Evolutionary conservation across 768 basidiomycete species (phyloP), one percentile per base, ranked within the genome.

Genomic region (Hericium rajendrae): DNA sequence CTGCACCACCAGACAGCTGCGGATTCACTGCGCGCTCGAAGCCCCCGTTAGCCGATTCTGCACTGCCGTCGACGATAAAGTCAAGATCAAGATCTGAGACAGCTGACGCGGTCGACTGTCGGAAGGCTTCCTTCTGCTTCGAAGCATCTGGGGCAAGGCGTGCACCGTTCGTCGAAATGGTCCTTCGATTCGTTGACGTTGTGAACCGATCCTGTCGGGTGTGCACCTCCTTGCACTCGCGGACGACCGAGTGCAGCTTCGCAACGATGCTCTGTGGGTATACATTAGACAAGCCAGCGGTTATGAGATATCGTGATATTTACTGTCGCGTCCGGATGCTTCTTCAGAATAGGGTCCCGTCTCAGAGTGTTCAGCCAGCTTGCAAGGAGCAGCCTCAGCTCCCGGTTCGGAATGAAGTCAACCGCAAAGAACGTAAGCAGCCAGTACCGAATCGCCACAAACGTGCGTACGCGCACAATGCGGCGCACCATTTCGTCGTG

Each of bases 361-460:
- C 82, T 74, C 57, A 91, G 70, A n/a, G 80, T 72, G 69, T 95
- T 97, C 57, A 95, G 66, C 90, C 91, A 94, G 50, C 79, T 77
- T 16, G 90, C 82, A 50, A 94, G 74, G 46, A 86, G 68, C 26
- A 84, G 67, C 62, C 93, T 77, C 65, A 95, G 70, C 63, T 88
- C 88, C 58, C 83, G 79, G 70, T 89, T 85, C 46, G 88, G 84
- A 58, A 92, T 71, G 66, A 94, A 95, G 68, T 97, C 93, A 61
- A 90, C 86, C 52, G 78, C 79, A 69, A 94, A 95, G 69, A 94
- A 94, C 6, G 91, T 92, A 65, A 91, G 72, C 48, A 95, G 69
- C 93, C 94, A 97, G 66, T 91, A 91, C 46, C 91, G 80, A 55
- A 94, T 83, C 5, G 91, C 91, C 37, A 91, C 88, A 67, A 92